Conservation (phyloP, 208 protist species). For the Histomonas meleagridis region DNA sequence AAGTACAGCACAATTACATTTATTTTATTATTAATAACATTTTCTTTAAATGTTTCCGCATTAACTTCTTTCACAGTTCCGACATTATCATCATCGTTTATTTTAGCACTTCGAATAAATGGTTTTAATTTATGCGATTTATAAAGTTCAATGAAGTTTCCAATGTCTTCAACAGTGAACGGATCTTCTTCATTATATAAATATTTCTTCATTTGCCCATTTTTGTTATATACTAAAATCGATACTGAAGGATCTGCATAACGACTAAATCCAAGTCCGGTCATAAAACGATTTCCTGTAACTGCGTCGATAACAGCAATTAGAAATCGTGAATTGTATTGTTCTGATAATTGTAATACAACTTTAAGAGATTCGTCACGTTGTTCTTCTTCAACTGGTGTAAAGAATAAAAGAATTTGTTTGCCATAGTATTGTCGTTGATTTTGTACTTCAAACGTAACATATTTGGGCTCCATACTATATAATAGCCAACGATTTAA, state of each 20-base stretch:
- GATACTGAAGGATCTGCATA: not conserved
- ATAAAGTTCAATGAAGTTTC: not conserved
- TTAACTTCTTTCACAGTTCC: not conserved
- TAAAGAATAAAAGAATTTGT: not conserved
- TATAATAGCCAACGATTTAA: not conserved
- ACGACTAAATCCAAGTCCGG: not conserved
- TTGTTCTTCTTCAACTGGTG: not conserved
- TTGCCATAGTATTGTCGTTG: not conserved
- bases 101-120: not conserved
- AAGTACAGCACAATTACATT: not conserved
- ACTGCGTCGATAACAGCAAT: not conserved
- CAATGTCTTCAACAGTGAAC: not conserved
- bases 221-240: not conserved
- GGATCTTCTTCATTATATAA: not conserved
- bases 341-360: not conserved
- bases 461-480: not conserved
- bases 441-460: not conserved
- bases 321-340: not conserved
- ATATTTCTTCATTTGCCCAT: not conserved
- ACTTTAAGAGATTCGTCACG: not conserved
- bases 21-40: not conserved
- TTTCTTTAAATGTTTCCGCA: not conserved
- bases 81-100: not conserved
- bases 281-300: slow-evolving; percentile 19
- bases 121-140: not conserved